phyloP scores from a whole-genome alignment of 2,329 filamentous ascomycete genomes.

The Calonectria honghensis region DNA sequence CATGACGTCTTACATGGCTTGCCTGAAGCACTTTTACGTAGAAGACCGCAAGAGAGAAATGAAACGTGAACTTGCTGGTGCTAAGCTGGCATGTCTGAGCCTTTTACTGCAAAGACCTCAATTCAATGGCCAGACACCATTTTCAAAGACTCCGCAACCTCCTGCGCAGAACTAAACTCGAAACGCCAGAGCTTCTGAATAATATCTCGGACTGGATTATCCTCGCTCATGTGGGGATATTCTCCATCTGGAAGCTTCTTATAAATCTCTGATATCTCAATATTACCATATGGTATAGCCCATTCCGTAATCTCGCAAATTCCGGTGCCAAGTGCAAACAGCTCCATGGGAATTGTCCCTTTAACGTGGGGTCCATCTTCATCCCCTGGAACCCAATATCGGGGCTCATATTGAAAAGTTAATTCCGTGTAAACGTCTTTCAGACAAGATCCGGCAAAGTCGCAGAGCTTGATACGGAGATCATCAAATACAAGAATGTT shows the following conservation, averaged over 20 bases:
- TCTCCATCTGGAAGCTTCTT: background rate
- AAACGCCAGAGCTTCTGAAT: background rate
- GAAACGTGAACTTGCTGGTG: background rate
- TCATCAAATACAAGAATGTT: background rate
- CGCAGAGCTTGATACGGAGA: background rate
- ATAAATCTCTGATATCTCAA: background rate
- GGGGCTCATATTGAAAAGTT: background rate
- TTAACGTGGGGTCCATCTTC: background rate
- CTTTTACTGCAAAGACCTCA: background rate
- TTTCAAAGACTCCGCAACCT: background rate
- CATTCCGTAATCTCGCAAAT: conserved; percentile 9
- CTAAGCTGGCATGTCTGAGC: background rate
- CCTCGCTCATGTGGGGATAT: background rate
- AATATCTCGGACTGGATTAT: background rate
- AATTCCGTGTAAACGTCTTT: background rate
- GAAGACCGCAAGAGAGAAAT: background rate
- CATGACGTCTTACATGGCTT: no score
- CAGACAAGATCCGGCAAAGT: background rate
- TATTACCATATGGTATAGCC: background rate
- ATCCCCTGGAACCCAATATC: background rate
- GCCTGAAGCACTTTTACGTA: background rate
- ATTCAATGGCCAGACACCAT: background rate
- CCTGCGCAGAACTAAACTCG: background rate
- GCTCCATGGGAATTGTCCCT: background rate
- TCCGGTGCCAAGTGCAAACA: background rate